Base-by-base conservation (phyloP, 1,139 yeast genomes). In the Entelexis sorbosivorans region DNA sequence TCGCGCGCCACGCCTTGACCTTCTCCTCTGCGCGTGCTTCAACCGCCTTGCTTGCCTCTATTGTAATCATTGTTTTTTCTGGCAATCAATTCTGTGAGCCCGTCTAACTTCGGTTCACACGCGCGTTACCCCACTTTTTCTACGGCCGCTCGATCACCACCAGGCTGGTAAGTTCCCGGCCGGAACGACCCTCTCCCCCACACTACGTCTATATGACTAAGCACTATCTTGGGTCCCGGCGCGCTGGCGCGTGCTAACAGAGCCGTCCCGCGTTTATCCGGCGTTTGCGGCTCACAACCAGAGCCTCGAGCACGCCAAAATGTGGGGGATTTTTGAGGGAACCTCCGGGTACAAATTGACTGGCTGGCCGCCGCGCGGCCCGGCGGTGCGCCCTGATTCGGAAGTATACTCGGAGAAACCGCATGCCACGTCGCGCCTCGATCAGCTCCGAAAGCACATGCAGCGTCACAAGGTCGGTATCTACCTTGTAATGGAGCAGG, bases 401-500 rank as follows among this genome's bases (percentile, higher is more conserved):
- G 32, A 14, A 38, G 19, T 22, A 4, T 5, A 10, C 6, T 11
- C 28, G 6, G 44, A 40, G 17, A 29, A 29, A 35, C 29, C 22
- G 22, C 38, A 1, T 13, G 31, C 14, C 31, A 13, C 31, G 31
- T 10, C 11, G 31, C 11, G 14, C 31, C 10, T 28, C 1, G 17
- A 16, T 14, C 24, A 16, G 7, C n/a, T 44, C 3, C 75, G 98
- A 62, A 62, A 66, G 39, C 70, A 74, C 58, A 87, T 91, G 94
- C 74, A 73, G 44, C 72, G 73, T 47, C 66, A 77, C 59, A 78
- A 78, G 56, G 64, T 91, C 49, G 89, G 82, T 8, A 79, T 85
- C 49, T 91, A 91, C 64, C 68, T 91, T 50, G 77, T 91, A 8
- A 94, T 96, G 22, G 81, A 93, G 46, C 96, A 87, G 66, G 98